phyloP scores from a whole-genome alignment of 192 early-diverging fungal species.

The Coemansia sp. region DNA sequence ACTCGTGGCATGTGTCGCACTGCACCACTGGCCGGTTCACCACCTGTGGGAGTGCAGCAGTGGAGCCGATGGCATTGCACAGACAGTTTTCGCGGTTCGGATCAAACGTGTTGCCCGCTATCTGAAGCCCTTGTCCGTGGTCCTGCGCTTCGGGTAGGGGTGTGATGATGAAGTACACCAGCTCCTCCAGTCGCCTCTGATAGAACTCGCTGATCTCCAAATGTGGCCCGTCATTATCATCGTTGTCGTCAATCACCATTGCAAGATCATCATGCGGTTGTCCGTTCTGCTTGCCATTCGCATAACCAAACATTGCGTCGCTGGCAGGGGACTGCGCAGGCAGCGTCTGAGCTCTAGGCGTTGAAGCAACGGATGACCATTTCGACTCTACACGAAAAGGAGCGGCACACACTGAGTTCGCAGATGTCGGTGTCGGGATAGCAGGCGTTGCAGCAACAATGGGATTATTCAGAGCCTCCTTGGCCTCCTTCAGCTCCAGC shows the following conservation, averaged over 20 bases:
- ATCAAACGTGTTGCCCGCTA: conserved; percentile 25
- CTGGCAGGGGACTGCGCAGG: background rate
- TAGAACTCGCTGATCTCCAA: conserved; percentile 4
- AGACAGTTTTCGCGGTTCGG: conserved; percentile 39
- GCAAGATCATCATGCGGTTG: background rate
- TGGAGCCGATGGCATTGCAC: conserved; percentile 30
- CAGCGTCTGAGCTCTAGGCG: background rate
- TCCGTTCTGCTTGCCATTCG: background rate
- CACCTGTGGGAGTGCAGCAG: conserved; percentile 12
- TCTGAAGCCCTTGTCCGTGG: conserved; percentile 22
- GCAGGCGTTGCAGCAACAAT: background rate
- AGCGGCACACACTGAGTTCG: background rate
- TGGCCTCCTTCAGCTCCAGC: conserved; percentile 18
- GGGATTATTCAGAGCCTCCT: background rate
- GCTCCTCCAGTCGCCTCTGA: conserved; percentile 20
- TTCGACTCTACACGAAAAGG: background rate
- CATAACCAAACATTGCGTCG: background rate
- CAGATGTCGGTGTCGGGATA: background rate
- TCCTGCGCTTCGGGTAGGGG: conserved; percentile 16
- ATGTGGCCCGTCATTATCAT: background rate
- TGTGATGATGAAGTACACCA: conserved; percentile 18
- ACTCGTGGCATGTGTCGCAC: conserved; percentile 65
- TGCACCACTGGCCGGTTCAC: conserved; percentile 54
- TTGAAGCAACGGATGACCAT: background rate
- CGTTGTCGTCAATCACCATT: background rate